These are phyloP conservation scores for Lithohypha guttulata DNA, from an alignment of 2,329 filamentous ascomycete species.

Conservation along the genomic window DNA sequence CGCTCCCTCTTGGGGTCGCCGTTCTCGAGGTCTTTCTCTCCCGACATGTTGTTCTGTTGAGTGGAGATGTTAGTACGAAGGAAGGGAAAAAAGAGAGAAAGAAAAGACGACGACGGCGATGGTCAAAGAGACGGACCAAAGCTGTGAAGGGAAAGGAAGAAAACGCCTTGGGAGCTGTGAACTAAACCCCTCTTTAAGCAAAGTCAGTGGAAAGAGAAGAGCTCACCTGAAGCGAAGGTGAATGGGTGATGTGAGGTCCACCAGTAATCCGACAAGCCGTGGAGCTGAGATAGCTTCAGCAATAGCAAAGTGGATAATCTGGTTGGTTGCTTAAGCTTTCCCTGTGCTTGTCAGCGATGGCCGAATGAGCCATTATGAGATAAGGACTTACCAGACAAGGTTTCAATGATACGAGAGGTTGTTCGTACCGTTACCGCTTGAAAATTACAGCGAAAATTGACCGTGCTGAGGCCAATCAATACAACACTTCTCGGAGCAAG, in stretches of 20 bases:
- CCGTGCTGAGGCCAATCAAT: neutral
- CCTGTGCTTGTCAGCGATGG: conserved; percentile 21
- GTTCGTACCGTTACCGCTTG: conserved; percentile 1
- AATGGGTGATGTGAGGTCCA: conserved; percentile 21
- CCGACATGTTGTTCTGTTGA: conserved; percentile 22
- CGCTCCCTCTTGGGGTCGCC: conserved; percentile 23
- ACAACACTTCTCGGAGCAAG: conserved; percentile 1
- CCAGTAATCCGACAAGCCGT: conserved; percentile 22
- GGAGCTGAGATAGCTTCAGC: conserved; percentile 22
- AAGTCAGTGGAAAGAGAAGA: conserved; percentile 18
- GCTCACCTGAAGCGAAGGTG: conserved; percentile 19
- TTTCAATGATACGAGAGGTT: conserved; percentile 1
- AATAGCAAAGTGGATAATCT: conserved; percentile 16
- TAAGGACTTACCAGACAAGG: conserved; percentile 6
- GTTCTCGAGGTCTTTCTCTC: conserved; percentile 23
- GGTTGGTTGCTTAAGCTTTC: conserved; percentile 25
- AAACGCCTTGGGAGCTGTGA: conserved; percentile 16
- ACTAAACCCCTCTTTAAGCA: conserved; percentile 23
- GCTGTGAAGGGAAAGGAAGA: conserved; percentile 20
- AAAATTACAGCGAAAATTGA: conserved; percentile 1
- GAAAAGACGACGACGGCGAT: conserved; percentile 19
- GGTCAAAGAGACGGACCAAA: conserved; percentile 22
- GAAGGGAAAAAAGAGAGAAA: conserved; percentile 18
- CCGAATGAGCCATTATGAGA: conserved; percentile 22
- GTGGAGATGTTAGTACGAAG: conserved; percentile 22